phyloP scores from a whole-genome alignment of 345 rosid species.

The Cardiospermum halicacabum region DNA sequence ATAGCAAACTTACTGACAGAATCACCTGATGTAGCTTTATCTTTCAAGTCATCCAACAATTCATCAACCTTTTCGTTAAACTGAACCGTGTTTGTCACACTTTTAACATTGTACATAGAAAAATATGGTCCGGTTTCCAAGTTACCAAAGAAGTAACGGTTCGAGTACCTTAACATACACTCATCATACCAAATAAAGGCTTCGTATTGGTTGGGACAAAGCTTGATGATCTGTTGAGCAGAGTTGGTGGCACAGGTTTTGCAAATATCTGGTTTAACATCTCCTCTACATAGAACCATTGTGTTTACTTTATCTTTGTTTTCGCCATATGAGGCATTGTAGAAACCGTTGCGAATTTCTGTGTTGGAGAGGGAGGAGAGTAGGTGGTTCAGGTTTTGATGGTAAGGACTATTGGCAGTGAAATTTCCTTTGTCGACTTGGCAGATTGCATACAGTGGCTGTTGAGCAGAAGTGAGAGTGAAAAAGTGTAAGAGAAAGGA shows the following conservation, averaged over 20 bases:
- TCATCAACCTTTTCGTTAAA: constrained; percentile 3
- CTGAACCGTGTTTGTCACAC: neutral
- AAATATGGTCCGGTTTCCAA: constrained; percentile 15
- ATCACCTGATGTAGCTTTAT: constrained; percentile 17
- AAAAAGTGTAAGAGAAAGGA: neutral
- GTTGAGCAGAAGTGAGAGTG: constrained; percentile 1
- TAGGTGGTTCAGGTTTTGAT: constrained; percentile 27
- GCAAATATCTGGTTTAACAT: constrained; percentile 27
- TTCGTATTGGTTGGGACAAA: constrained; percentile 23
- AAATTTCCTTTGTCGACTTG: constrained; percentile 30
- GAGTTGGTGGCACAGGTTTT: constrained; percentile 27
- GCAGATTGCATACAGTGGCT: neutral
- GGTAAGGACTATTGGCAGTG: constrained; percentile 28
- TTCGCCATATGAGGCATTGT: constrained; percentile 24
- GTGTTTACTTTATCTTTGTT: constrained; percentile 25
- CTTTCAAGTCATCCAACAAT: constrained; percentile 15
- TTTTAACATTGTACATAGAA: neutral
- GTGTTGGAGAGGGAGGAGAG: constrained; percentile 23
- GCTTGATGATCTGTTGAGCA: constrained; percentile 11
- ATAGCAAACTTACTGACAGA: constrained; percentile 26
- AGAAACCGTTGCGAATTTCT: constrained; percentile 21
- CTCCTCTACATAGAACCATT: constrained; percentile 39
- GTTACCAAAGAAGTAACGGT: constrained; percentile 17
- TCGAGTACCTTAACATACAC: constrained; percentile 40
- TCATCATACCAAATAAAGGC: constrained; percentile 32